Evolutionary conservation across 1,284 basidiomycete genomes (phyloP).

Genomic region (Sphagnurus paluster): DNA sequence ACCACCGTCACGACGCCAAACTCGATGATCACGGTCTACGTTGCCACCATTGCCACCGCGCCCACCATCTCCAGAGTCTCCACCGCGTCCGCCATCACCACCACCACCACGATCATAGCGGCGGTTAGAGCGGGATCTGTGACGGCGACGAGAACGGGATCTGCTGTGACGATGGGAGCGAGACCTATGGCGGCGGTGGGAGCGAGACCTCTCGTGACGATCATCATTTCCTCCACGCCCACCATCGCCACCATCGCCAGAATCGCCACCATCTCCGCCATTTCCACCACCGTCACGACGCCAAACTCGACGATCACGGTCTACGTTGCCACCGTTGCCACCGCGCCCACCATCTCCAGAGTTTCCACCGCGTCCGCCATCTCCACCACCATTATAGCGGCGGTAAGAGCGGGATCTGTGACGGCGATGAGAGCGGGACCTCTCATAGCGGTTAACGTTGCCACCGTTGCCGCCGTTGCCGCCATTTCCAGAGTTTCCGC

Average conservation of each 20-base stretch:
- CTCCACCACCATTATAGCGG: neutral
- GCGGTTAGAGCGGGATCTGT: neutral
- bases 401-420: neutral
- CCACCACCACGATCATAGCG: neutral
- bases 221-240: neutral
- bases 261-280: neutral
- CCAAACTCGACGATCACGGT: constrained; percentile 1
- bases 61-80: neutral
- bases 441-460: neutral
- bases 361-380: constrained; percentile 8
- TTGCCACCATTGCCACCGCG: neutral
- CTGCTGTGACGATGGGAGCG: neutral
- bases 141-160: neutral
- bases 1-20: neutral
- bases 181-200: neutral
- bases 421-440: too few relatives aligned
- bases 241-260: neutral
- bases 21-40: too few relatives aligned
- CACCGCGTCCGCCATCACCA: neutral
- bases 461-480: neutral
- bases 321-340: constrained; percentile 7
- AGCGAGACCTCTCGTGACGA: neutral
- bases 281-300: neutral
- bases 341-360: constrained; percentile 10
- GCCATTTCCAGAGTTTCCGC: neutral